A percentile compares a stretch with the other conserved stretches of the same genome.
Conservation (phyloP, 2,329 filamentous ascomycete genomes). For the Aspergillus sp. region DNA sequence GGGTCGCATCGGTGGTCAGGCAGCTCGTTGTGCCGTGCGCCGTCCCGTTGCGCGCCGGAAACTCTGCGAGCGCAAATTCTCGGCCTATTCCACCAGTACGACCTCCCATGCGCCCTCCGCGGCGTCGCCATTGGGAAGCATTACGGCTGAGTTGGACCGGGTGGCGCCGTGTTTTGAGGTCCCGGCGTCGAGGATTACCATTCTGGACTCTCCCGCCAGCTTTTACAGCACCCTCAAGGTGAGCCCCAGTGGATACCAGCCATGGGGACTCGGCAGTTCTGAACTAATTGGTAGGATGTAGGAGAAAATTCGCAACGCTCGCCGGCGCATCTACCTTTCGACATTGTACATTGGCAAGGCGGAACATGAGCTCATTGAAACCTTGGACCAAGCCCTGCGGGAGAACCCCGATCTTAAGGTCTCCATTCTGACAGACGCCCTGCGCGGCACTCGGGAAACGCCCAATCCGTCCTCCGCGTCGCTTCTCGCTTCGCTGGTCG, state of each 20-base stretch:
- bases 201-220: slow-evolving; percentile 76
- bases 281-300: slow-evolving; percentile 34
- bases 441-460: slow-evolving; percentile 87
- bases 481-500: slow-evolving; percentile 76
- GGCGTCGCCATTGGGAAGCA: slow-evolving; percentile 54
- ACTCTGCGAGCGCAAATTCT: slow-evolving; percentile 38
- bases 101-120: slow-evolving; percentile 26
- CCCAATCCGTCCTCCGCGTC: slow-evolving; percentile 85
- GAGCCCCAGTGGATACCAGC: not conserved
- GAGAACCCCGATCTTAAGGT: slow-evolving; percentile 74
- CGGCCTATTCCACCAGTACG: slow-evolving; percentile 26
- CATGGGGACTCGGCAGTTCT: not conserved
- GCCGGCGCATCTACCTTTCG: slow-evolving; percentile 82
- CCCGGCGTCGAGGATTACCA: slow-evolving; percentile 72
- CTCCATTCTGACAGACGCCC: slow-evolving; percentile 85
- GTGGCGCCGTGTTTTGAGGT: slow-evolving; percentile 90
- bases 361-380: slow-evolving; percentile 82
- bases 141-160: slow-evolving; percentile 76
- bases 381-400: slow-evolving; percentile 71
- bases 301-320: slow-evolving; percentile 78
- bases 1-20: slow-evolving; percentile 38
- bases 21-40: slow-evolving; percentile 34
- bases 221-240: slow-evolving; percentile 94
- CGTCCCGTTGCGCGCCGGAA: slow-evolving; percentile 30
- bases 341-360: slow-evolving; percentile 95